These are phyloP conservation scores for Lojkania enalia DNA, from an alignment of 2,329 filamentous ascomycete species.

Conservation along the genomic window DNA sequence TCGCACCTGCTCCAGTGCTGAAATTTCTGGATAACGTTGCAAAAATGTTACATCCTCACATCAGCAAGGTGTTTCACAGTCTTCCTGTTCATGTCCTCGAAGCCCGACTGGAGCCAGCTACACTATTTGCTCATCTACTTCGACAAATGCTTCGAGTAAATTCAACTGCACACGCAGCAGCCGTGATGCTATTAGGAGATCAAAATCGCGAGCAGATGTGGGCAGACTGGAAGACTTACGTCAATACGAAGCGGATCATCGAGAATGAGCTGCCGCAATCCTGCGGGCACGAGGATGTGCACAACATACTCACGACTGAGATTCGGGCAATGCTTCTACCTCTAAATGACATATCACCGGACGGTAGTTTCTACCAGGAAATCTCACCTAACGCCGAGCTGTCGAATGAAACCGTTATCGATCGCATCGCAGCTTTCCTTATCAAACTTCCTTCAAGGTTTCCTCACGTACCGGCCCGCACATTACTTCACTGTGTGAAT, in stretches of 20 bases:
- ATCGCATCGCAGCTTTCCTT: constrained; percentile 77
- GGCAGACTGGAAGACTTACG: constrained; percentile 76
- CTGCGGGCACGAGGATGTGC: constrained; percentile 59
- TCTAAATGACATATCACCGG: constrained; percentile 66
- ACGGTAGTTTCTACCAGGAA: constrained; percentile 51
- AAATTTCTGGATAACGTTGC: constrained; percentile 88
- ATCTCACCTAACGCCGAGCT: constrained; percentile 30
- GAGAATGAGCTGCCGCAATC: constrained; percentile 58
- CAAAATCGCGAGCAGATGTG: constrained; percentile 96
- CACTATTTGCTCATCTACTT: constrained; percentile 83
- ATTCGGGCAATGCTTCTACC: constrained; percentile 73
- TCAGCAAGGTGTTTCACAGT: constrained; percentile 80
- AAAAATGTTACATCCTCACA: constrained; percentile 76
- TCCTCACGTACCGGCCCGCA: constrained; percentile 70
- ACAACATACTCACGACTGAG: constrained; percentile 60
- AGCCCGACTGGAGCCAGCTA: constrained; percentile 85
- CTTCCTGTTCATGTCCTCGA: constrained; percentile 83
- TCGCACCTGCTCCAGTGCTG: constrained; percentile 84
- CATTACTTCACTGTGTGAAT: constrained; percentile 76
- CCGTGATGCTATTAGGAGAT: constrained; percentile 86
- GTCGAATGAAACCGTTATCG: constrained; percentile 62
- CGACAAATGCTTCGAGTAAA: constrained; percentile 90
- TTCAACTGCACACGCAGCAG: constrained; percentile 88
- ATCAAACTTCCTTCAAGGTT: constrained; percentile 70
- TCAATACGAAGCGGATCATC: constrained; percentile 60